Percentiles rank a stretch among this genome's conserved stretches.
Evolutionary conservation across 805 yeast species (phyloP).

Genomic region (Kregervanrija fluxuum): DNA sequence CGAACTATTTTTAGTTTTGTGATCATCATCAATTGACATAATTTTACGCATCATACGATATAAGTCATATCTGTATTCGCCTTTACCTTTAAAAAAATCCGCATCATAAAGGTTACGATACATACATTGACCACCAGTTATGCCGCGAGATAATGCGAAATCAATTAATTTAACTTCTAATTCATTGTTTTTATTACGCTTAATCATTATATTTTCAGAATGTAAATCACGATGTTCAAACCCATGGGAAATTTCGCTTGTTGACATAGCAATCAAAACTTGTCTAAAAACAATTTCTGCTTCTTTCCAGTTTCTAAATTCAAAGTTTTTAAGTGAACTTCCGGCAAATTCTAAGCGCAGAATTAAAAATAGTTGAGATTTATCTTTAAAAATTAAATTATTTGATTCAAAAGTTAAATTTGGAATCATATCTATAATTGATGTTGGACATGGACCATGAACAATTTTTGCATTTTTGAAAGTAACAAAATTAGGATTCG

Average conservation of each 20-base stretch:
- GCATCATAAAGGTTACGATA: constrained; percentile 61
- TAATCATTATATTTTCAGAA: constrained; percentile 54
- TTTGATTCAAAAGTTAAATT: not conserved
- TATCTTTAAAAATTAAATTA: not conserved
- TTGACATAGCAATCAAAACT: constrained; percentile 39
- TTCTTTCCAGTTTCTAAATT: constrained; percentile 32
- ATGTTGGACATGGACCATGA: constrained; percentile 27
- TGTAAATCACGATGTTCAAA: constrained; percentile 72
- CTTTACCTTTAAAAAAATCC: constrained; percentile 50
- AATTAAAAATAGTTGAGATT: constrained; percentile 29
- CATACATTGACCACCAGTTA: constrained; percentile 25
- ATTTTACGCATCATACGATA: constrained; percentile 45
- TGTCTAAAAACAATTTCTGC: constrained; percentile 45
- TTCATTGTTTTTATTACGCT: constrained; percentile 6
- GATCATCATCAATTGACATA: not conserved
- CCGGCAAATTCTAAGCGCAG: constrained; percentile 36
- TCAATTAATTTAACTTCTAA: constrained; percentile 45
- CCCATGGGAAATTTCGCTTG: constrained; percentile 42
- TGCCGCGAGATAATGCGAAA: constrained; percentile 47
- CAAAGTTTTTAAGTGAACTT: constrained; percentile 36
- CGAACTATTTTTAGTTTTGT: not conserved
- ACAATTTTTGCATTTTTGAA: constrained; percentile 39
- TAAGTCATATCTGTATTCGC: constrained; percentile 55
- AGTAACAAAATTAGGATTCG: constrained; percentile 38
- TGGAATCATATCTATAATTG: constrained; percentile 5